Percentiles rank a stretch among this genome's conserved stretches.
These are phyloP conservation scores for Monosporozyma aerobia DNA, from an alignment of 805 yeast species.

Conservation along the genomic window DNA sequence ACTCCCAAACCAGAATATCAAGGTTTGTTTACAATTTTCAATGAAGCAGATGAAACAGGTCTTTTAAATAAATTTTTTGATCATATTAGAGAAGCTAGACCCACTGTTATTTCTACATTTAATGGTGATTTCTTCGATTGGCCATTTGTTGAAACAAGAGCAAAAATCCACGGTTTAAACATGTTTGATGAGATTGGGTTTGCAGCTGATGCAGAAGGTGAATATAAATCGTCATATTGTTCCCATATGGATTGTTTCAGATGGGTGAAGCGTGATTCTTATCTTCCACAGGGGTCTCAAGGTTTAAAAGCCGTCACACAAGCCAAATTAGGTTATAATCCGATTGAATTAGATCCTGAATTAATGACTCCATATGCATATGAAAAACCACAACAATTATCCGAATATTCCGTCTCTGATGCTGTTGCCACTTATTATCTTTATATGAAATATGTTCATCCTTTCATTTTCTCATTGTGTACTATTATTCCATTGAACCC, in stretches of 20 bases:
- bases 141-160: slow-evolving; percentile 93
- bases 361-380: slow-evolving; percentile 96
- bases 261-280: slow-evolving; percentile 97
- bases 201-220: slow-evolving; percentile 79
- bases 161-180: slow-evolving; percentile 72
- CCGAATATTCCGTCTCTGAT: slow-evolving; percentile 97
- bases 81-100: slow-evolving; percentile 77
- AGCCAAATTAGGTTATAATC: slow-evolving; percentile 90
- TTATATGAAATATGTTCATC: slow-evolving; percentile 94
- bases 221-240: slow-evolving; percentile 86
- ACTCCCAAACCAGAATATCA: slow-evolving; percentile 96
- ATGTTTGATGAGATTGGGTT: slow-evolving; percentile 94
- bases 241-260: slow-evolving; percentile 95
- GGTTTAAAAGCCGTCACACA: slow-evolving; percentile 97
- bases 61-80: slow-evolving; percentile 72
- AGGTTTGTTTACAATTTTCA: slow-evolving; percentile 81
- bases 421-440: slow-evolving; percentile 97
- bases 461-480: slow-evolving; percentile 90
- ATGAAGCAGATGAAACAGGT: slow-evolving; percentile 77
- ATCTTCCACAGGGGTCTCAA: slow-evolving; percentile 96
- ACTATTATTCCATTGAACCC: slow-evolving; percentile 94
- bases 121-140: slow-evolving; percentile 99
- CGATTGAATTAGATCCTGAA: slow-evolving; percentile 94
- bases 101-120: slow-evolving; percentile 96
- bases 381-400: slow-evolving; percentile 81